Evolutionary conservation across 1,284 basidiomycete species (phyloP).

Genomic region (Inonotus obliquus): DNA sequence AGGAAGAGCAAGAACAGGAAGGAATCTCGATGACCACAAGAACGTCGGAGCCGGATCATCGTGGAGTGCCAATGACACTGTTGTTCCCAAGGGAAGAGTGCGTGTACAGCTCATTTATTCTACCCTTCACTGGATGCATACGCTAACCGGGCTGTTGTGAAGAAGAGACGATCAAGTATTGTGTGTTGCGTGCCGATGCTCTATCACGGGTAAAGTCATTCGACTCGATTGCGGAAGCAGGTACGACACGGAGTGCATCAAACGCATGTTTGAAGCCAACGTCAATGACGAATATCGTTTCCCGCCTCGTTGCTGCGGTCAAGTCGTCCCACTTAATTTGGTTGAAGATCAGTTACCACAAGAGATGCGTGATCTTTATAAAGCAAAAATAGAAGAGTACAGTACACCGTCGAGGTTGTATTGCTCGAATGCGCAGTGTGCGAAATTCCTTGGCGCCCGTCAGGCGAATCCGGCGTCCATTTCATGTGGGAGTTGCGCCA

Average conservation of each 20-base stretch:
- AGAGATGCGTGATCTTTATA: constrained; percentile 26
- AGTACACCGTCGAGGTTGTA: constrained; percentile 37
- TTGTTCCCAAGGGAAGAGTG: background rate
- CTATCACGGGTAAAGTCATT: constrained; percentile 29
- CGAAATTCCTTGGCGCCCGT: constrained; percentile 46
- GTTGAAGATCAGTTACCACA: constrained; percentile 29
- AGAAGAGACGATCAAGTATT: constrained; percentile 21
- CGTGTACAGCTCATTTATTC: background rate
- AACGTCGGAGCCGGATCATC: background rate
- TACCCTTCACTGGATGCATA: background rate
- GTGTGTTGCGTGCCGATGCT: constrained; percentile 36
- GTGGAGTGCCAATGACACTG: background rate
- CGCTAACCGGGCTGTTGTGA: background rate
- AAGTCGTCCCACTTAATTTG: constrained; percentile 28
- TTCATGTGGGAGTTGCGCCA: constrained; percentile 34
- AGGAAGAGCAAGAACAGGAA: background rate
- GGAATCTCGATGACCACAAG: background rate
- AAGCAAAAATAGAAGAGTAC: constrained; percentile 33
- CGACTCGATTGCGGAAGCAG: constrained; percentile 36
- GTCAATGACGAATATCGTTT: constrained; percentile 39
- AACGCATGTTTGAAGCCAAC: constrained; percentile 34
- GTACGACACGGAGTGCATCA: constrained; percentile 36
- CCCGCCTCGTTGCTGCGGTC: constrained; percentile 41
- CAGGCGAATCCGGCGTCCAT: constrained; percentile 34
- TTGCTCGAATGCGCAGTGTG: constrained; percentile 42